A percentile compares a stretch with the other conserved stretches of the same genome.
phyloP scores from a whole-genome alignment of 148 eudicot genomes.

The Vaccinium vitisidaea region DNA sequence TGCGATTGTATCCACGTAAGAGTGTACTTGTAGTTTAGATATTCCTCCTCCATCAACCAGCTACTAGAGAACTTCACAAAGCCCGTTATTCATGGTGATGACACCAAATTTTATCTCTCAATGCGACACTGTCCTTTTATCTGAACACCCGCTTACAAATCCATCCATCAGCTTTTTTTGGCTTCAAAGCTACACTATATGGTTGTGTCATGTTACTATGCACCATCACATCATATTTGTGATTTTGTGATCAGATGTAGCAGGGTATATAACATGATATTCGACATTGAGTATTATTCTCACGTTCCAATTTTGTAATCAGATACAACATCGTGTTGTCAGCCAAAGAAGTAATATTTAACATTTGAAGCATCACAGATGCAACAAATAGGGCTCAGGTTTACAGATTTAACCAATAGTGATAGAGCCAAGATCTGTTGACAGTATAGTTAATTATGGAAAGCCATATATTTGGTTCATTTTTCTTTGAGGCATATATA shows the following conservation, averaged over 20 bases:
- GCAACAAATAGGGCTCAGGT: background rate
- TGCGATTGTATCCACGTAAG: background rate
- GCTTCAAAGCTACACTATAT: background rate
- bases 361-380: background rate
- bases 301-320: background rate
- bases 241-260: background rate
- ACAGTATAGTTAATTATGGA: background rate
- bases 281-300: background rate
- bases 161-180: background rate
- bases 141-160: background rate
- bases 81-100: background rate
- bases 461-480: background rate
- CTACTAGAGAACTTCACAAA: background rate
- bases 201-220: background rate
- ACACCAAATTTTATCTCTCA: background rate
- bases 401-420: background rate
- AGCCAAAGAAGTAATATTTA: background rate
- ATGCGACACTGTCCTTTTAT: background rate
- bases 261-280: background rate
- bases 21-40: background rate
- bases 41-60: background rate
- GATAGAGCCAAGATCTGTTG: background rate
- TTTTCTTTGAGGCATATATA: too few species aligned
- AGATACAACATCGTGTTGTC: background rate
- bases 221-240: background rate